Evolutionary conservation across 768 basidiomycete genomes (phyloP), one percentile per base, ranked within the genome.

Genomic region (Lenzites betulinus): DNA sequence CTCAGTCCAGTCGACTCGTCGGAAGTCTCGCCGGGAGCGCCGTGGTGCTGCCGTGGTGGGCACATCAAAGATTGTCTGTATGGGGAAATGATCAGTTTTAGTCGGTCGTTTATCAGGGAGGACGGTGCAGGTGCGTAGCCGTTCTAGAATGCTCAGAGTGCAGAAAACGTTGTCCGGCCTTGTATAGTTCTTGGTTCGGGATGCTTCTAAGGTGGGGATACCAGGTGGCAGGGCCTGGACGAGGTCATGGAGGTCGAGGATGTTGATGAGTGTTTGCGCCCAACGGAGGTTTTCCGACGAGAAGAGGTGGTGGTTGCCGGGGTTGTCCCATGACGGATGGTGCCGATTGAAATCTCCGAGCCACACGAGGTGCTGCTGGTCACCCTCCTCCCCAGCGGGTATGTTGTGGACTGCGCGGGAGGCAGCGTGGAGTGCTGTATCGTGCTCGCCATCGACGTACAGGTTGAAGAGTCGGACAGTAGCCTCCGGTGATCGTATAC

Each of bases 111-210:
- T 3, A 0, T 55, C 59, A 1, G 63, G 66, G 2, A 53, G 35
- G 1, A 68, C 68, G 9, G 70, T 44, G 64, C 79, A 81, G 7
- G 44, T 5, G 13, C 72, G 59, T 1, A 78, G 41, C 0, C 26
- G 9, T 2, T 71, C 63, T 0, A 56, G 26, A 0, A 74, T 46
- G 0, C 55, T 33, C 0, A 46, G 41, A 3, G 74, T 62, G 30
- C 65, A 60, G 60, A 77, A 83, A 0, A 83, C 75, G 51, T 84
- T 83, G 68, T 83, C 79, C 2, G 74, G 71, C 13, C 76, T 49
- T 6, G 76, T 75, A 47, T 67, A 70, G 55, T 77, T 79, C 16
- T 74, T 72, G 0, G 77, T 71, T 1, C 26, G 49, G 0, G 38
- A 44, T 0, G 73, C 65, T 20, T 74, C 41, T 0, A 83, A 69